Conservation (phyloP, 2,329 filamentous ascomycete genomes). For the Talaromyces marneffei region DNA sequence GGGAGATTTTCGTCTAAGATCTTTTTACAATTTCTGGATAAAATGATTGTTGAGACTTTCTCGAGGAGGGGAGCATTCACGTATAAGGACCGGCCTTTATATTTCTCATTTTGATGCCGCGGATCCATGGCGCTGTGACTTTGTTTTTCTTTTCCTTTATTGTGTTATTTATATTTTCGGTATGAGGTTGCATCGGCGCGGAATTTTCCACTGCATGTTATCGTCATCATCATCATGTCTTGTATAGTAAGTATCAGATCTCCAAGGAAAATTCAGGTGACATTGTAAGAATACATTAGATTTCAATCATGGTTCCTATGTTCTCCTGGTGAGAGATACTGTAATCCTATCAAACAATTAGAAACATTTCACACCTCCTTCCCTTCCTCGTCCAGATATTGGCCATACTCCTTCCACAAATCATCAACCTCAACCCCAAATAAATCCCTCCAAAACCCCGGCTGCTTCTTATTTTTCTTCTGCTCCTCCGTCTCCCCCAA, state of each 20-base stretch:
- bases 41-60: slow-evolving; percentile 21
- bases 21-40: slow-evolving; percentile 11
- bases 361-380: neutral
- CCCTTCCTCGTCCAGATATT: slow-evolving; percentile 36
- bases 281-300: slow-evolving; percentile 3
- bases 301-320: neutral
- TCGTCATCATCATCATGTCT: slow-evolving; percentile 25
- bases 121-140: slow-evolving; percentile 9
- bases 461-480: neutral
- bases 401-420: slow-evolving; percentile 69
- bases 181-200: slow-evolving; percentile 12
- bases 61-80: slow-evolving; percentile 21
- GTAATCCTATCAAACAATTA: neutral
- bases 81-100: slow-evolving; percentile 16
- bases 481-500: slow-evolving; percentile 19
- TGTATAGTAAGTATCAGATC: slow-evolving; percentile 32
- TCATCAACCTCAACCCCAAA: slow-evolving; percentile 61
- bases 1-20: slow-evolving; percentile 57
- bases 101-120: slow-evolving; percentile 11
- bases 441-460: slow-evolving; percentile 41
- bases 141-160: slow-evolving; percentile 6
- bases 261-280: slow-evolving; percentile 4
- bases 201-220: slow-evolving; percentile 15
- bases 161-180: slow-evolving; percentile 15
- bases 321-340: slow-evolving; percentile 1